Base-by-base conservation (phyloP, 2,329 filamentous ascomycete genomes). In the Fusarium incarnatum region DNA sequence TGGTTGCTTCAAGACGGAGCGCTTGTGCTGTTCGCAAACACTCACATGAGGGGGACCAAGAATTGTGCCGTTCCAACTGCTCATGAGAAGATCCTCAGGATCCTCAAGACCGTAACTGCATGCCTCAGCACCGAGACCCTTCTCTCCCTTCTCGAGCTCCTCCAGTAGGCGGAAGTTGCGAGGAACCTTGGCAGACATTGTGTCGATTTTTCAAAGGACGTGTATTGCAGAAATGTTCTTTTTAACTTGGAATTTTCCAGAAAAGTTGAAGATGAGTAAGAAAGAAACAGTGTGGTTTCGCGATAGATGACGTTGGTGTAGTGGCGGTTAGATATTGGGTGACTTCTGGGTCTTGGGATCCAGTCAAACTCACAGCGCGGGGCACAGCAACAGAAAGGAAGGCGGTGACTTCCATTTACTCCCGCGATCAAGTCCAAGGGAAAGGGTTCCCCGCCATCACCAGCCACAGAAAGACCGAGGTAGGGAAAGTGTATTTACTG, bases 81-180 rank as follows among this genome's bases (percentile, higher is more conserved):
- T 95, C 94, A 99, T 97, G 81, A 96, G 89, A 71, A 98, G 88
- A 78, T 99, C 96, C 78, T 98, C 94, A 49, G 93, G 91, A 80
- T 98, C 94, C 71, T 95, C 94, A 60, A 99, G 88, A 76, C 96
- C 96, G 76, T 98, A 98, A 46, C 96, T 98, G 84, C 95, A 98
- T 67, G 94, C 94, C 84, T 98, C 96, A 80, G 95, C 94, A 78
- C 96, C 95, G 70, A 96, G 87, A 67, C 96, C 96, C 83, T 99
- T 99, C 85, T 99, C 96, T 78, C 96, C 96, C 85, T 98, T 98
- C 85, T 99, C 96, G 22, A 99, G 88, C 89, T 99, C 96, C 81
- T 98, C 96, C 60, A 99, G 87, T 73, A 99, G 89, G 78, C 95
- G 91, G 81, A 99, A 99, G 85, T 98, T 98, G 80, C 96, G 89